Evolutionary conservation across 305 asterid species (phyloP), one percentile per base, ranked within the genome.

Genomic region (Solanum hybrid): DNA sequence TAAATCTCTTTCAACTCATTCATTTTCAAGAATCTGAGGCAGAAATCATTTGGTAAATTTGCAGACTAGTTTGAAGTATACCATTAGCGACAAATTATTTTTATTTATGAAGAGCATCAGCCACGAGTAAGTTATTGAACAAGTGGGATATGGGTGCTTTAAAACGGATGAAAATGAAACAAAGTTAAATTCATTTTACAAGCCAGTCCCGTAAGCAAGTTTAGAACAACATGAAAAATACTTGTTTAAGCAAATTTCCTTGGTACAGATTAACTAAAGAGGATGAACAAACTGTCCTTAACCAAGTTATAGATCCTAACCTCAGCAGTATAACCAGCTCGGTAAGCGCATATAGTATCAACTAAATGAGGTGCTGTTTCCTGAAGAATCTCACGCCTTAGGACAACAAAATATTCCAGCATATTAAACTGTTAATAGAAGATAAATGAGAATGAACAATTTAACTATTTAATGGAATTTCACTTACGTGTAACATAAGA

Each of bases 271-370:
- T 88, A 87, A 70, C 83, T 87, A 34, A 86, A 78, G 57, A 84
- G 90, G 87, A 79, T 88, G 51, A 89, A 75, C 79, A 88, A 70
- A 36, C 76, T 70, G 76, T 84, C 88, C 76, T 84, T 6, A 31
- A 84, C 76, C 88, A 26, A 79, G 85, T 73, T 15, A 32, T 81
- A 91, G 90, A 92, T 78, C 91, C 95, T 92, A 89, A 96, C 99
- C 98, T 96, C 98, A 90, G 99, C 98, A 41, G 90, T 92, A 89
- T 97, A 97, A 91, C 99, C 99, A 82, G 95, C 98, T 27, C 99
- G 98, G 90, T 97, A 97, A 51, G 98, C 93, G 91, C 91, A 91
- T 89, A 96, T 92, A 91, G 95, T 93, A 89, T 95, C 92, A 85
- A 93, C 96, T 79, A 96, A 93, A 91, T 93, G 92, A 81, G 98